Evolutionary conservation across 23 red algal genomes (phyloP), one percentile per base, ranked within the genome.

Genomic region (Gracilaria domingensis): DNA sequence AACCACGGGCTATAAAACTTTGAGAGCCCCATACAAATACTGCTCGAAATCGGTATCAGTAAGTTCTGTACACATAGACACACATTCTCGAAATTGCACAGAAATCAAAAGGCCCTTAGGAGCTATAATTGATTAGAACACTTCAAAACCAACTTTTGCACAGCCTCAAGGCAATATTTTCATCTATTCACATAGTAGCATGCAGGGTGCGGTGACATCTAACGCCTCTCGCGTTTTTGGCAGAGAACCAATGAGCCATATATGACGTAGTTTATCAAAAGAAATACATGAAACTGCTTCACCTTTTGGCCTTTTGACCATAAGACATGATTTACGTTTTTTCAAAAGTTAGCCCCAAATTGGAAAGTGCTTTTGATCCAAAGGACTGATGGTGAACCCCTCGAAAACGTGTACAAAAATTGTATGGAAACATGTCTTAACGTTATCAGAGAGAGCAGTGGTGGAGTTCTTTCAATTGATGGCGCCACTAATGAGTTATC

Each of bases 391-490:
- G 29, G 74, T 40, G 39, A 47, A 79, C 74, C 49, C 9, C 74
- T 79, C 12, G 74, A 79, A n/a, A 54, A 54, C 1, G 74, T 79
- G 26, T 79, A 79, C 74, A 79, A 45, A 38, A 13, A 47, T 36
- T 36, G 26, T 36, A 79, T 79, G 48, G 39, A 50, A 29, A 12
- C 26, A 45, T 47, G 26, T 25, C 24, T 79, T 45, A 38, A 79
- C 26, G 7, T 12, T 45, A 79, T 79, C 8, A 26, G 39, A n/a
- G 37, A 47, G 25, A 36, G 48, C 51, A 24, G 29, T n/a, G 80
- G 80, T 50, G 80, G 49, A 59, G 57, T 83, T 61, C 36, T 83
- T 39, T 28, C 42, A 32, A 60, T 83, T 58, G 49, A 83, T 83
- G 51, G 51, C 35, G 50, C 80, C 21, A 60, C 49, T 29, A 83